phyloP scores from a whole-genome alignment of 352 stramenopile species.

The Phytopythium kandeliae region DNA sequence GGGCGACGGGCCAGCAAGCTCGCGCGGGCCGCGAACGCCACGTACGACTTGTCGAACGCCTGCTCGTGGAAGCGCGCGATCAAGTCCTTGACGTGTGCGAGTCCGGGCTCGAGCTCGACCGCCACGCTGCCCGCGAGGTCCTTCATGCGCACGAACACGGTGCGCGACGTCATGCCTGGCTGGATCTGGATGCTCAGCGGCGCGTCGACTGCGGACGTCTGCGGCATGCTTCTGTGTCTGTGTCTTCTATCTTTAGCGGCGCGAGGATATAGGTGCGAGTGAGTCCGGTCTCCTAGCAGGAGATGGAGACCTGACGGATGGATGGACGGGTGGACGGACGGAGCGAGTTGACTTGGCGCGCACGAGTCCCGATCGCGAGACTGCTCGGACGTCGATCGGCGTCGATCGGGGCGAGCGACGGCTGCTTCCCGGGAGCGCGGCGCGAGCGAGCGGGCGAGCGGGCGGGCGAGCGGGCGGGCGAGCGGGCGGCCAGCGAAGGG shows the following conservation, averaged over 20 bases:
- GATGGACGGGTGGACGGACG: too few species aligned
- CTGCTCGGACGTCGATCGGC: too few species aligned
- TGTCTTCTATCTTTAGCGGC: neutral
- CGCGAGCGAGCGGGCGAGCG: too few species aligned
- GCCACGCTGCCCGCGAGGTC: conserved; percentile 53
- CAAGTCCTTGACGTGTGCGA: conserved; percentile 35
- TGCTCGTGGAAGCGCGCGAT: conserved; percentile 66
- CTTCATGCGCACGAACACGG: conserved; percentile 71
- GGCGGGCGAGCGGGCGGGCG: too few species aligned
- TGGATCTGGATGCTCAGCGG: conserved; percentile 45
- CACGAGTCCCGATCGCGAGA: too few species aligned
- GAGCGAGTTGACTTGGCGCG: too few species aligned
- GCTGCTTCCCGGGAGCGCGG: too few species aligned
- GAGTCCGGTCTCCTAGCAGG: too few species aligned
- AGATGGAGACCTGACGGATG: too few species aligned
- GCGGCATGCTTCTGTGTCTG: conserved; percentile 22
- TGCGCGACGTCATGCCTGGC: conserved; percentile 19
- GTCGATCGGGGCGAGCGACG: too few species aligned
- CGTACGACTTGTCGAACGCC: conserved; percentile 68
- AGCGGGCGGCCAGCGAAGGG: neutral
- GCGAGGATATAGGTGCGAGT: neutral
- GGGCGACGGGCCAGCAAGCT: conserved; percentile 38
- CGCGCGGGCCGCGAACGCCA: conserved; percentile 42
- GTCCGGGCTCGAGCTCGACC: conserved; percentile 34
- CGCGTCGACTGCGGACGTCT: conserved; percentile 19